phyloP scores from a whole-genome alignment of 2,329 filamentous ascomycete species.

The Salinomyces thailandicus region DNA sequence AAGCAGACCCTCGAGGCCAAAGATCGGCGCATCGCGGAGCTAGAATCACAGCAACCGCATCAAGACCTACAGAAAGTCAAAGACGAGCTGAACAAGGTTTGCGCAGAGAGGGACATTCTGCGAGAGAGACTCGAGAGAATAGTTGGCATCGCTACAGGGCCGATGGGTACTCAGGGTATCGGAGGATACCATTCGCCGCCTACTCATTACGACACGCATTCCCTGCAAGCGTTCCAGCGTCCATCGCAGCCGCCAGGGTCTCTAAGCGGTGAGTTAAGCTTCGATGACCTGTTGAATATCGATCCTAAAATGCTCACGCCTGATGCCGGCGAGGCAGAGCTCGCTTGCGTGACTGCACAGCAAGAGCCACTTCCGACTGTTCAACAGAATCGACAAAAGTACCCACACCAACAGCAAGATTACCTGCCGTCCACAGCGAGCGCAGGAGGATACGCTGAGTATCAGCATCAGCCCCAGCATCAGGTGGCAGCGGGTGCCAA shows the following conservation, averaged over 20 bases:
- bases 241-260: slow-evolving; percentile 5
- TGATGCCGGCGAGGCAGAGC: slow-evolving; percentile 27
- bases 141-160: slow-evolving; percentile 17
- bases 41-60: slow-evolving; percentile 71
- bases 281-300: slow-evolving; percentile 17
- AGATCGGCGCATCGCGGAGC: slow-evolving; percentile 61
- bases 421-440: slow-evolving; percentile 4
- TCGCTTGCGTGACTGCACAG: slow-evolving; percentile 37
- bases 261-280: slow-evolving; percentile 22
- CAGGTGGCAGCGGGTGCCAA: too few species aligned
- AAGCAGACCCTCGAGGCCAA: slow-evolving; percentile 67
- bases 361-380: slow-evolving; percentile 32
- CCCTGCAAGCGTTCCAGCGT: not conserved
- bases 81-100: slow-evolving; percentile 56
- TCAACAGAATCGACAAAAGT: slow-evolving; percentile 10
- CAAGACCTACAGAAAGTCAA: slow-evolving; percentile 70
- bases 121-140: slow-evolving; percentile 47
- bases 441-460: slow-evolving; percentile 5
- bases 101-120: slow-evolving; percentile 72
- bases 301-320: slow-evolving; percentile 19
- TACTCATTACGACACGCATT: not conserved
- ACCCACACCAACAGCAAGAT: slow-evolving; percentile 2
- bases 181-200: not conserved
- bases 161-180: not conserved
- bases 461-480: too few species aligned